Percentiles rank a stretch among this genome's conserved stretches.
Conservation (phyloP, 768 basidiomycete species). For the Arthromyces matolae region DNA sequence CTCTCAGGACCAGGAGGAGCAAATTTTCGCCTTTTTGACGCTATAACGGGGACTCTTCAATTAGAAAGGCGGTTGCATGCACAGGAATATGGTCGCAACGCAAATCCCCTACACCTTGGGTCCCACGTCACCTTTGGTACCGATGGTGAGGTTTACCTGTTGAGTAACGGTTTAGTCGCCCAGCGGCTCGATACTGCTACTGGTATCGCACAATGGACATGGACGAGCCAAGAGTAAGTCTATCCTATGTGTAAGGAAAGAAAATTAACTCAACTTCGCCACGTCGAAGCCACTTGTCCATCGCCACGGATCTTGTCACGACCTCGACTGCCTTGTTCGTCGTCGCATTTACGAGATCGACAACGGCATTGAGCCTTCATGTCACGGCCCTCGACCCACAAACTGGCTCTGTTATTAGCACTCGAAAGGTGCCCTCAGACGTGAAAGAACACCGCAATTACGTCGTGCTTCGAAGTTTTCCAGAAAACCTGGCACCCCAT, state of each 20-base stretch:
- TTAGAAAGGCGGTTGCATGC: conserved; percentile 62
- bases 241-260: neutral
- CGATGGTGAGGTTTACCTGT: conserved; percentile 39
- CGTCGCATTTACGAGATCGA: conserved; percentile 49
- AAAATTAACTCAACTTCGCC: neutral
- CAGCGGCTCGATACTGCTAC: conserved; percentile 43
- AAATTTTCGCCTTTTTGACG: conserved; percentile 65
- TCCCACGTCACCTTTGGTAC: conserved; percentile 41
- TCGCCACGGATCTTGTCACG: conserved; percentile 59
- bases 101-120: conserved; percentile 55
- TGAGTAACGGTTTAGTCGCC: conserved; percentile 62
- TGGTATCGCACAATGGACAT: conserved; percentile 64
- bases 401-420: conserved; percentile 49
- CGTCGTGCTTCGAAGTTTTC: conserved; percentile 22
- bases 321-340: conserved; percentile 54
- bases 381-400: conserved; percentile 55
- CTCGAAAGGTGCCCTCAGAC: conserved; percentile 51
- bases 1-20: conserved; percentile 76
- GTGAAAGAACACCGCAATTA: conserved; percentile 32
- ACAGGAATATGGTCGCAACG: conserved; percentile 36
- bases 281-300: conserved; percentile 50
- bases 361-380: conserved; percentile 60
- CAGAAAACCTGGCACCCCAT: conserved; percentile 24
- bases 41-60: conserved; percentile 50
- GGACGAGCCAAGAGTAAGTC: conserved; percentile 68